Conservation (phyloP, 345 rosid species). For the Sisymbrium altissimum region DNA sequence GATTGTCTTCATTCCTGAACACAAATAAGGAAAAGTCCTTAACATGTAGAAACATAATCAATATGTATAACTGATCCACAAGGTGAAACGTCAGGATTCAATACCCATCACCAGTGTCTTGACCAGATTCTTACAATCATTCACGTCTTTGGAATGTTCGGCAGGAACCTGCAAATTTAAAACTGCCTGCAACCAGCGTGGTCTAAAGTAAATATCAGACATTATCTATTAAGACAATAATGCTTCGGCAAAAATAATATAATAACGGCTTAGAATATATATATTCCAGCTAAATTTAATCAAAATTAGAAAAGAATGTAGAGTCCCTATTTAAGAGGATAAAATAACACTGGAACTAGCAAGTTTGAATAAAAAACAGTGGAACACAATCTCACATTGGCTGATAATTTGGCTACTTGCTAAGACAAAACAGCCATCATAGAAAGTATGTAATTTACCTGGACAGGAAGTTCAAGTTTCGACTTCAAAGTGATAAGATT, state of each 20-base stretch:
- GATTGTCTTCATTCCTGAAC: constrained; percentile 95
- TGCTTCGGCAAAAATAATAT: constrained; percentile 8
- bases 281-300: neutral
- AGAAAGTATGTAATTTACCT: constrained; percentile 49
- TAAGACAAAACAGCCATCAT: constrained; percentile 1
- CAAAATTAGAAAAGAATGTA: neutral
- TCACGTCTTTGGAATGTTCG: constrained; percentile 97
- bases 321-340: neutral
- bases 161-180: constrained; percentile 87
- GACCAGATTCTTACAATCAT: constrained; percentile 88
- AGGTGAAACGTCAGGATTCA: neutral
- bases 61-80: neutral
- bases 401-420: constrained; percentile 10
- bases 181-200: constrained; percentile 77
- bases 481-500: constrained; percentile 76
- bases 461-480: constrained; percentile 98
- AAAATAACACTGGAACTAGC: neutral
- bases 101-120: constrained; percentile 99
- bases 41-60: constrained; percentile 2
- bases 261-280: neutral
- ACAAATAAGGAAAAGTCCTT: constrained; percentile 13
- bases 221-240: neutral
- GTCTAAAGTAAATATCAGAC: neutral
- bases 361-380: constrained; percentile 7
- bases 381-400: constrained; percentile 9